phyloP scores from a whole-genome alignment of 1,139 yeast genomes.

The Suhomyces ambrosiae region DNA sequence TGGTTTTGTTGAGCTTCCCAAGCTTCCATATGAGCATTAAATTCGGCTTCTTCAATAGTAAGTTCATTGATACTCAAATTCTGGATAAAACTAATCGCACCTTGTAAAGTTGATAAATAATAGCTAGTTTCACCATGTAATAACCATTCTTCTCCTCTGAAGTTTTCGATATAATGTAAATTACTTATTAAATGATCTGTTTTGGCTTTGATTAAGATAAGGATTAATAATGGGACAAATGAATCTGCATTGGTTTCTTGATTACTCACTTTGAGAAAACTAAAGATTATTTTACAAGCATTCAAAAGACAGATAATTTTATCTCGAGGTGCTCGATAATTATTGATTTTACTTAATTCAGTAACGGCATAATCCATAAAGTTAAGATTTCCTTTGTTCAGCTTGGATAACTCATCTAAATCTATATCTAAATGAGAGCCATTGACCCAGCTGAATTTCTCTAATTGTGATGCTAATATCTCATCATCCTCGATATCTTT shows the following conservation, averaged over 20 bases:
- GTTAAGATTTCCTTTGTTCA: slow-evolving; percentile 35
- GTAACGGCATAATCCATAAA: slow-evolving; percentile 71
- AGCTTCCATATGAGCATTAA: slow-evolving; percentile 48
- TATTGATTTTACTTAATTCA: slow-evolving; percentile 75
- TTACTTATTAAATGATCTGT: slow-evolving; percentile 70
- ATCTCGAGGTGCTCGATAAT: slow-evolving; percentile 91
- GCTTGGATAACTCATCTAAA: slow-evolving; percentile 30
- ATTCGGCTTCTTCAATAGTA: slow-evolving; percentile 63
- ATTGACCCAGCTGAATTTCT: slow-evolving; percentile 72
- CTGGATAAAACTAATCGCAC: slow-evolving; percentile 77
- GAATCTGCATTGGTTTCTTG: slow-evolving; percentile 86
- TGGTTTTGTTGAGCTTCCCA: slow-evolving; percentile 49
- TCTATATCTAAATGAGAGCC: slow-evolving; percentile 83
- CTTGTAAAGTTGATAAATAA: slow-evolving; percentile 82
- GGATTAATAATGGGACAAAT: slow-evolving; percentile 83
- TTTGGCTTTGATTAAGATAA: slow-evolving; percentile 71
- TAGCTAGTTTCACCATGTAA: slow-evolving; percentile 83
- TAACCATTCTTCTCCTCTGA: slow-evolving; percentile 72
- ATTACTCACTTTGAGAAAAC: slow-evolving; percentile 72
- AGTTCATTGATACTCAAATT: slow-evolving; percentile 59
- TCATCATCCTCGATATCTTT: slow-evolving; percentile 68
- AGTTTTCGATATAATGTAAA: slow-evolving; percentile 80
- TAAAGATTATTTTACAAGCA: slow-evolving; percentile 90
- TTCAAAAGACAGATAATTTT: slow-evolving; percentile 89
- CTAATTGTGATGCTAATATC: slow-evolving; percentile 55